Evolutionary conservation across 2,329 filamentous ascomycete genomes (phyloP).

Genomic region (Colletotrichum sp.): DNA sequence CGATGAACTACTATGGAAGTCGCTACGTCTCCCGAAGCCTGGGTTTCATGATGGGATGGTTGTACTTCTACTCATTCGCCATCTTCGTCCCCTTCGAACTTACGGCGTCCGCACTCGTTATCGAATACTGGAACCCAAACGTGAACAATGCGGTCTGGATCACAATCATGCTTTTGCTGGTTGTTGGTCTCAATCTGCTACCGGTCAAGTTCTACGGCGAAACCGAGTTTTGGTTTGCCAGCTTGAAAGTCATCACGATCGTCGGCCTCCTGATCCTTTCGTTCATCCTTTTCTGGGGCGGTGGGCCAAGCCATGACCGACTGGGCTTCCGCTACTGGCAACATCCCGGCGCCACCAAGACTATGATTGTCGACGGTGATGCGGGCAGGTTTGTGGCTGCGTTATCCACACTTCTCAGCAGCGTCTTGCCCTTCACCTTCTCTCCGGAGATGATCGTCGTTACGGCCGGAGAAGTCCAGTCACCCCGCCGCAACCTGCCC

Average conservation of each 20-base stretch:
- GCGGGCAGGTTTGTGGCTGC: slow-evolving; percentile 15
- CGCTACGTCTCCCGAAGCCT: slow-evolving; percentile 59
- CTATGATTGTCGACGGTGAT: slow-evolving; percentile 15
- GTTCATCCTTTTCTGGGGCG: slow-evolving; percentile 38
- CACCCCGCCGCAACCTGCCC: slow-evolving; percentile 47
- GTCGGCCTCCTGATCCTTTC: slow-evolving; percentile 67
- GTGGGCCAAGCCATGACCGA: slow-evolving; percentile 21
- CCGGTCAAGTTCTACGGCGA: slow-evolving; percentile 49
- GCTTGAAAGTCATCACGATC: slow-evolving; percentile 58
- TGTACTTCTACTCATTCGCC: slow-evolving; percentile 58
- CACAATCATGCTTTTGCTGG: slow-evolving; percentile 18
- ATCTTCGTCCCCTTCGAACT: slow-evolving; percentile 42
- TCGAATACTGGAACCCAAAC: slow-evolving; percentile 22
- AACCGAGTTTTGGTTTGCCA: slow-evolving; percentile 61
- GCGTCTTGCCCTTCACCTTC: slow-evolving; percentile 21
- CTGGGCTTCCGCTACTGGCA: slow-evolving; percentile 22
- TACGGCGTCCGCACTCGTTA: slow-evolving; percentile 21
- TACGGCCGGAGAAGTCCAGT: slow-evolving; percentile 30
- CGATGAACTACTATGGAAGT: slow-evolving; percentile 19
- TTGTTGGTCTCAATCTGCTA: slow-evolving; percentile 13
- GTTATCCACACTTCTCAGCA: slow-evolving; percentile 6
- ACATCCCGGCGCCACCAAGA: slow-evolving; percentile 2
- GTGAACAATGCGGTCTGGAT: slow-evolving; percentile 21
- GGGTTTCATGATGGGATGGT: slow-evolving; percentile 60
- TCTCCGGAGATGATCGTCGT: slow-evolving; percentile 24